Evolutionary conservation across 179 eudicot genomes (phyloP).

Genomic region (Pouteria campechiana): DNA sequence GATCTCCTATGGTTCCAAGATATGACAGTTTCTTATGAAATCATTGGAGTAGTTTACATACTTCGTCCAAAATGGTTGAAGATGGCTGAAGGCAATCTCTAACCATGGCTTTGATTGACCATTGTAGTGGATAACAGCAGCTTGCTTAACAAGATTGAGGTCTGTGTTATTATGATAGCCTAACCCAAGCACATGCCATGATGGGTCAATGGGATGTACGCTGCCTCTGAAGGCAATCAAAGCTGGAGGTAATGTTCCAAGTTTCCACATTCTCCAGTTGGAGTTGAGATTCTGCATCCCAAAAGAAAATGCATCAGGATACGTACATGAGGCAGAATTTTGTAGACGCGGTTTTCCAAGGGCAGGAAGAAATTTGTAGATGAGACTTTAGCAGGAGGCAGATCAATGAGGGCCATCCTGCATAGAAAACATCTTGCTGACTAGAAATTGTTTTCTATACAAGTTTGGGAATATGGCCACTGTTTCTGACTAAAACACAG

Average conservation of each 20-base stretch:
- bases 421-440: no score
- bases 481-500: no score
- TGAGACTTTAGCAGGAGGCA: no score
- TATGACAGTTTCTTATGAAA: conserved; percentile 82
- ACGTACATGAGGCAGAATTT: not conserved
- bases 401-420: no score
- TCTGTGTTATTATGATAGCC: conserved; percentile 91
- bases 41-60: conserved; percentile 82
- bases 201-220: conserved; percentile 77
- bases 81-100: conserved; percentile 93
- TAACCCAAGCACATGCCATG: conserved; percentile 97
- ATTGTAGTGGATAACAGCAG: conserved; percentile 97
- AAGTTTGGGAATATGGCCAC: no score
- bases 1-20: conserved; percentile 55
- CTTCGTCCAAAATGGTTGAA: conserved; percentile 95
- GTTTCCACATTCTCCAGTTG: conserved; percentile 93
- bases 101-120: conserved; percentile 99
- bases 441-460: no score
- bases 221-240: conserved; percentile 92
- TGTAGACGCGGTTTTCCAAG: no score
- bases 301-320: conserved; percentile 1
- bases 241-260: conserved; percentile 97
- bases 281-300: conserved; percentile 80
- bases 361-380: no score
- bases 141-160: conserved; percentile 58